phyloP scores from a whole-genome alignment of 2,329 filamentous ascomycete genomes.

The Fusarium multiceps region DNA sequence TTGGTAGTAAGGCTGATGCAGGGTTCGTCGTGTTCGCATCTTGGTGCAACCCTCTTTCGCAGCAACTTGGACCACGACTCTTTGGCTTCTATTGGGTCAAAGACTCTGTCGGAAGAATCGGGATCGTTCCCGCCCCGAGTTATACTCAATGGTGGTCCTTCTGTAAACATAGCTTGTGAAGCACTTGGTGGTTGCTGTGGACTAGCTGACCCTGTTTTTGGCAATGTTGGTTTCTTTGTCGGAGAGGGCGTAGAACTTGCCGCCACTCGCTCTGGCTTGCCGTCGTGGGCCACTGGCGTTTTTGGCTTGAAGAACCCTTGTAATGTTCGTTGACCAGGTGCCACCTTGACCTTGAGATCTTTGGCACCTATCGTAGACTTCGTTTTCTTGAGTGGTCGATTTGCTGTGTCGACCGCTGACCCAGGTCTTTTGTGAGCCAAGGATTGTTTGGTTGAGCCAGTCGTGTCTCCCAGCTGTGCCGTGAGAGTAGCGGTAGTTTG shows the following conservation, averaged over 20 bases:
- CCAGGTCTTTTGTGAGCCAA: constrained; percentile 31
- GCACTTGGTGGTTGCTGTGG: not conserved
- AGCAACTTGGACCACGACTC: constrained; percentile 90
- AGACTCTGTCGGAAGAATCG: constrained; percentile 54
- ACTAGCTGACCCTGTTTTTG: not conserved
- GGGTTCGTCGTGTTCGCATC: constrained; percentile 88
- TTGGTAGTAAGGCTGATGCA: constrained; percentile 88
- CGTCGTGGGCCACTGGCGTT: constrained; percentile 17
- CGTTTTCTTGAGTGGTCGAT: constrained; percentile 42
- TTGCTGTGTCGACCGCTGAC: constrained; percentile 13
- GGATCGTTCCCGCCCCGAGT: constrained; percentile 10
- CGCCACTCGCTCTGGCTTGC: constrained; percentile 8
- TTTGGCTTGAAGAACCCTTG: constrained; percentile 81
- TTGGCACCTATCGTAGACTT: constrained; percentile 41
- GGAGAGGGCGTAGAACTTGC: constrained; percentile 19
- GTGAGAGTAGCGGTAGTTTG: not conserved
- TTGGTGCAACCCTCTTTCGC: constrained; percentile 76
- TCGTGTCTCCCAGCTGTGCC: not conserved
- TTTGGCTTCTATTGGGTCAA: constrained; percentile 78
- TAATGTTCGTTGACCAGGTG: constrained; percentile 66
- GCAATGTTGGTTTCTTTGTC: constrained; percentile 27
- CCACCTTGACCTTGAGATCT: constrained; percentile 49
- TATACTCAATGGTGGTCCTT: constrained; percentile 1
- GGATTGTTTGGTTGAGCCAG: constrained; percentile 4
- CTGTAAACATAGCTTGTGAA: not conserved